Percentiles rank a stretch among this genome's conserved stretches.
These are phyloP conservation scores for Yarrowia bubula DNA, from an alignment of 805 yeast species.

Conservation along the genomic window DNA sequence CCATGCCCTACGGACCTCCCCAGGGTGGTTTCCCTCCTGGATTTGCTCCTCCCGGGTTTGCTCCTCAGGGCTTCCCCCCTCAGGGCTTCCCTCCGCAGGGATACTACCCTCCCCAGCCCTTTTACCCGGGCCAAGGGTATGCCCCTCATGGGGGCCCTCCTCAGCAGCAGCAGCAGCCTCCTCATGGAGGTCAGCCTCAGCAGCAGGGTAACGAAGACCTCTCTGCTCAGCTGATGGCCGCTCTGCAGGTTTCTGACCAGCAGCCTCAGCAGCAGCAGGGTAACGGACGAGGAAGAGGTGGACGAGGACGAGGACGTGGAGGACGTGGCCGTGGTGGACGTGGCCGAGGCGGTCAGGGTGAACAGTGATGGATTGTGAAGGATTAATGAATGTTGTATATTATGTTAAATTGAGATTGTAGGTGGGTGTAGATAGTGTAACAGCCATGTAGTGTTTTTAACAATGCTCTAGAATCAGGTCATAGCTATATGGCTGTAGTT, in stretches of 20 bases:
- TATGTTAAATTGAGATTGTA: too few relatives aligned
- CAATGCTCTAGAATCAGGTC: too few relatives aligned
- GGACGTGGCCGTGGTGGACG: constrained; percentile 28
- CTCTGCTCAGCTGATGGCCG: constrained; percentile 34
- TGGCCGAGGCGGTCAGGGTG: constrained; percentile 29
- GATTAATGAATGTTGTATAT: too few relatives aligned
- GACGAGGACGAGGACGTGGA: constrained; percentile 30
- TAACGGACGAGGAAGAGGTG: constrained; percentile 32
- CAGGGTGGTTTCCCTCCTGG: constrained; percentile 21
- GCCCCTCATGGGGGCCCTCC: neutral
- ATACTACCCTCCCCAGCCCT: constrained; percentile 23
- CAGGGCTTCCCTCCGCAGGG: constrained; percentile 20
- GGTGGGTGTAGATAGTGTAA: too few relatives aligned
- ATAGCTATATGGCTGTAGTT: too few relatives aligned
- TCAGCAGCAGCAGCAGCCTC: neutral
- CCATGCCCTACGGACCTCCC: constrained; percentile 6
- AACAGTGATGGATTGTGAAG: neutral
- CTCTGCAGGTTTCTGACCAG: constrained; percentile 29
- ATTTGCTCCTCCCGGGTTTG: constrained; percentile 23
- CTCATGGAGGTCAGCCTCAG: neutral
- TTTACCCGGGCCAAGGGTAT: constrained; percentile 19
- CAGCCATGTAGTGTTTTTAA: too few relatives aligned
- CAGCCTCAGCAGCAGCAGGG: constrained; percentile 27
- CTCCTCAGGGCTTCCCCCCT: constrained; percentile 26
- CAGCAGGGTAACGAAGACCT: constrained; percentile 29